Evolutionary conservation across 2,329 filamentous ascomycete species (phyloP), one percentile per base, ranked within the genome.

Genomic region (Colletotrichum lentis): DNA sequence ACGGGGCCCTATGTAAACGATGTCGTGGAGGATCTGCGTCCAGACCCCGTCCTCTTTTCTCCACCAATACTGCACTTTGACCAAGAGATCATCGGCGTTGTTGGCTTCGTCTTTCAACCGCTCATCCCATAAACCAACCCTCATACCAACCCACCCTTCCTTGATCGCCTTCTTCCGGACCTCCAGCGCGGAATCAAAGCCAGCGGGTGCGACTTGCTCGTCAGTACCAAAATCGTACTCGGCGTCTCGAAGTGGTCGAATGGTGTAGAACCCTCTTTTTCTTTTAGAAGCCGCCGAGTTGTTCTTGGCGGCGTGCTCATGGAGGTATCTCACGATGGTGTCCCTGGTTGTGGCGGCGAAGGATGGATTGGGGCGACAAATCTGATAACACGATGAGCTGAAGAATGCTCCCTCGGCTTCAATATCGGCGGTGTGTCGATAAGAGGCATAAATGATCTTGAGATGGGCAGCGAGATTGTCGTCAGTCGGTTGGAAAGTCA

Each of bases 41-140:
- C 73, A 73, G 7, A 56, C 60, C 0, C 35, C 69, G 0, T 54
- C 37, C 18, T 76, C 73, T 58, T 69, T 63, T 39, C 67, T 72
- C 74, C 73, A 77, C 76, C 75, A 76, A 39, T 77, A 77, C 49
- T 75, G 72, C 16, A 75, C 74, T 46, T 77, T 76, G 12, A 76
- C 71, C 39, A 77, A 18, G 16, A 73, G 5, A 65, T 71, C 18
- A 46, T 47, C 3, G 56, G 69, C 14, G 24, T 24, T 4, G 46
- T 61, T 14, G 44, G 39, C 5, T 5, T 14, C n/a, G 2, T 24
- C 39, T 10, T 37, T 50, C 5, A 20, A 43, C 3, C 50, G 57
- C 3, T 73, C 74, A 24, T 71, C 69, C 76, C 75, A 76, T 37
- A 76, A 53, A 50, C 76, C 73, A 3, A 76, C 74, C 43, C 74